These are phyloP conservation scores for Actinomortierella ambigua DNA, from an alignment of 371 early-diverging fungal genomes.

Conservation along the genomic window DNA sequence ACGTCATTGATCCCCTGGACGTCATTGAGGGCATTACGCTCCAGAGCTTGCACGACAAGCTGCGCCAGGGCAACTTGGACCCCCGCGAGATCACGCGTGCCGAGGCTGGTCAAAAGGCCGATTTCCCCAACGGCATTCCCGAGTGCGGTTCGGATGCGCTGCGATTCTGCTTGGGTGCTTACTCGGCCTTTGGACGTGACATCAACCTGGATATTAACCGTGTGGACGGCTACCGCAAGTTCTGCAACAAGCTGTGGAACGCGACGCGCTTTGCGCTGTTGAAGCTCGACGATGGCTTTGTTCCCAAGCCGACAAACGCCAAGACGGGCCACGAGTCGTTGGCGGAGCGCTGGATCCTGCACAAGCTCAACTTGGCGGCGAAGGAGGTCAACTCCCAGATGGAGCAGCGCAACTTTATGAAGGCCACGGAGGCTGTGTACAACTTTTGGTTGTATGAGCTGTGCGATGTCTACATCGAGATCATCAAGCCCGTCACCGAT, in stretches of 20 bases:
- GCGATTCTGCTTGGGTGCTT: slow-evolving; percentile 96
- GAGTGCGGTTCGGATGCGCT: slow-evolving; percentile 99
- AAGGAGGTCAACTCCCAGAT: slow-evolving; percentile 78
- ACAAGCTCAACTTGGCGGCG: slow-evolving; percentile 86
- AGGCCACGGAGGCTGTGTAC: slow-evolving; percentile 88
- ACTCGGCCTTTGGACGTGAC: slow-evolving; percentile 91
- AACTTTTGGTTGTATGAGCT: slow-evolving; percentile 97
- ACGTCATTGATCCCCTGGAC: slow-evolving; percentile 99
- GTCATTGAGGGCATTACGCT: slow-evolving; percentile 96
- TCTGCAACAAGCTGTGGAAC: slow-evolving; percentile 99
- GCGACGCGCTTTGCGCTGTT: slow-evolving; percentile 93
- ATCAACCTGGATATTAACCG: slow-evolving; percentile 97
- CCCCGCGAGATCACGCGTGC: slow-evolving; percentile 92
- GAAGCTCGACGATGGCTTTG: slow-evolving; percentile 88
- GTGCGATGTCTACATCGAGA: slow-evolving; percentile 98
- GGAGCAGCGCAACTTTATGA: slow-evolving; percentile 94
- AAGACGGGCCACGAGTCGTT: slow-evolving; percentile 85
- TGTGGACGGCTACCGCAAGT: slow-evolving; percentile 98
- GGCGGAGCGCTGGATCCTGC: slow-evolving; percentile 94
- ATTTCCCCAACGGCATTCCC: slow-evolving; percentile 99
- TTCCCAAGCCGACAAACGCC: slow-evolving; percentile 62
- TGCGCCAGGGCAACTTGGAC: slow-evolving; percentile 91
- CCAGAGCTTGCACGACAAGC: slow-evolving; percentile 76
- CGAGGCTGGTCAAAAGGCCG: slow-evolving; percentile 84
- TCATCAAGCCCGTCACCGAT: slow-evolving; percentile 88